Base-by-base conservation (phyloP, 2,329 filamentous ascomycete genomes). In the Dryadomyces quercus-mongolicae region DNA sequence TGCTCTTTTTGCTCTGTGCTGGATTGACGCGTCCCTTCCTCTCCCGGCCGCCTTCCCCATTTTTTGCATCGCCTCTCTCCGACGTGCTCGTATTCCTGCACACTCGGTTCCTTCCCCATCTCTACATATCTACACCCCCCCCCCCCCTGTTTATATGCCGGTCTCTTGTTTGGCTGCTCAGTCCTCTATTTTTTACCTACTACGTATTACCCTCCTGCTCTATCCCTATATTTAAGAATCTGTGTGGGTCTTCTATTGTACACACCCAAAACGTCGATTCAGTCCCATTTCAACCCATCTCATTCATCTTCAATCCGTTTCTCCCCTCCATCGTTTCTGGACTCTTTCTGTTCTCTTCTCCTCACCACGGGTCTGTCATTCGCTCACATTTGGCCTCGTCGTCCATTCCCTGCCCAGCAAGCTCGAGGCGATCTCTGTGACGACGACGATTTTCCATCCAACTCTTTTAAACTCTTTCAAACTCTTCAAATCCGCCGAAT, bases 361-460 rank as follows among this genome's bases (percentile, higher is more conserved):
- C 25, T 45, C 44, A n/a, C 42, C 31, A 48, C 21, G 22, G 53
- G 52, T 56, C 57, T 52, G 56, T 57, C 59, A 54, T 48, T 60
- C 57, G 56, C 57, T 60, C 49, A 20, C 22, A 22, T 12, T 31
- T 42, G 31, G 25, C 42, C 51, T 45, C 40, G 13, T 7, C 21
- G 25, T 50, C 48, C 31, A 21, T n/a, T 16, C 22, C 46, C 25
- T 12, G 42, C 42, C 18, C 38, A 42, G 38, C 12, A n/a, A 42
- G 12, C 12, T n/a, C 38, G 12, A 42, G 38, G 12, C 12, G 38
- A 13, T 49, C 36, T 42, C 36, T 21, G 8, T 40, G 16, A 44
- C n/a, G 16, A 44, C 42, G 42, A 20, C 16, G 12, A 15, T 12
- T 16, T 36, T 36, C 21, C n/a, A n/a, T 51, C n/a, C n/a, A 10